Conservation (phyloP, 345 rosid species). For the Kandelia obovata region DNA sequence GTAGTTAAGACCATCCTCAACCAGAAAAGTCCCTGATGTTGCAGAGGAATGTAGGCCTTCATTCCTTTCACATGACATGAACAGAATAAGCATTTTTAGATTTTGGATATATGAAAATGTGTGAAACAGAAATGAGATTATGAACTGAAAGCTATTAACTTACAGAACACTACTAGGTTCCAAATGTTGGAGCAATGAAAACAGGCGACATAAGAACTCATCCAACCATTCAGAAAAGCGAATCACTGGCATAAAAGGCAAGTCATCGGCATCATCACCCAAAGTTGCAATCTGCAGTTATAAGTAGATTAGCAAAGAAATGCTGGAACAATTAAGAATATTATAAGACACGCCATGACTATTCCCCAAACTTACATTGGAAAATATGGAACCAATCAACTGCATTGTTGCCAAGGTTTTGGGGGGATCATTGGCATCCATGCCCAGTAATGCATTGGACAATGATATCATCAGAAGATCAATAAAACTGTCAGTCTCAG, state of each 20-base stretch:
- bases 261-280: constrained; percentile 61
- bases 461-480: constrained; percentile 76
- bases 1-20: constrained; percentile 95
- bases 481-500: constrained; percentile 35
- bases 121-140: background rate
- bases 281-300: constrained; percentile 64
- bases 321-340: background rate
- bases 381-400: constrained; percentile 92
- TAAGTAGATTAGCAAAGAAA: constrained; percentile 6
- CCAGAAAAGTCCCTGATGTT: constrained; percentile 91
- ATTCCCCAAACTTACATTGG: constrained; percentile 64
- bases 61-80: constrained; percentile 51
- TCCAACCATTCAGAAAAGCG: constrained; percentile 94
- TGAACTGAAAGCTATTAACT: constrained; percentile 31
- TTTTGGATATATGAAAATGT: background rate
- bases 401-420: constrained; percentile 97
- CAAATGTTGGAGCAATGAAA: constrained; percentile 82
- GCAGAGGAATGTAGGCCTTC: constrained; percentile 92
- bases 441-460: constrained; percentile 93
- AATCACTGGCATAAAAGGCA: constrained; percentile 72
- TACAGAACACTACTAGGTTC: constrained; percentile 89
- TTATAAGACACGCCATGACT: constrained; percentile 2
- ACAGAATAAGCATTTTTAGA: background rate
- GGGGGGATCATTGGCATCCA: constrained; percentile 99
- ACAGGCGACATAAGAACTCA: constrained; percentile 86